Conservation (phyloP, 352 stramenopile genomes). For the Peronospora destructor region DNA sequence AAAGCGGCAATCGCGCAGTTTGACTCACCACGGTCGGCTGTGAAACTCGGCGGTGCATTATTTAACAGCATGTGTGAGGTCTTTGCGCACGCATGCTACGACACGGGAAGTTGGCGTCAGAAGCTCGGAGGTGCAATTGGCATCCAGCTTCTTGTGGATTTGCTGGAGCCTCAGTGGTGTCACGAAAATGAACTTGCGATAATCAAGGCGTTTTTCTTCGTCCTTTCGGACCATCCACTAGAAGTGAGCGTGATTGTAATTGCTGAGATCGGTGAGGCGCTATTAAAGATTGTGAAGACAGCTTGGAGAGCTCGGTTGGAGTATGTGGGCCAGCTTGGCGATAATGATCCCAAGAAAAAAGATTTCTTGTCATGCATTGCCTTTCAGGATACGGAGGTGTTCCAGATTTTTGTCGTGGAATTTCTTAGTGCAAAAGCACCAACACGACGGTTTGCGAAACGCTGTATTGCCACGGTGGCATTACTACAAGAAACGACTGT, state of each 20-base stretch:
- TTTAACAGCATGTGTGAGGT: conserved; percentile 77
- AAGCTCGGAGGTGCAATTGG: conserved; percentile 77
- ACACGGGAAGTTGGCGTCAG: conserved; percentile 78
- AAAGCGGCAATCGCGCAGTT: conserved; percentile 39
- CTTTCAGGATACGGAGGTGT: conserved; percentile 81
- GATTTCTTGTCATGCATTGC: conserved; percentile 63
- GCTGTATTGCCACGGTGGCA: conserved; percentile 58
- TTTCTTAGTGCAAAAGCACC: conserved; percentile 70
- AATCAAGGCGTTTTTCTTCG: conserved; percentile 81
- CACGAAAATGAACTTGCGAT: conserved; percentile 85
- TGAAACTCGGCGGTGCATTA: conserved; percentile 56
- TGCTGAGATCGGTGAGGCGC: conserved; percentile 52
- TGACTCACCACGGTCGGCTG: conserved; percentile 28
- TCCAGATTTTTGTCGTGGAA: conserved; percentile 85
- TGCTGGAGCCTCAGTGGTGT: conserved; percentile 64
- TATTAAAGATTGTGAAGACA: conserved; percentile 54
- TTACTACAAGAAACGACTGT: conserved; percentile 46
- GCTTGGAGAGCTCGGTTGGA: conserved; percentile 39
- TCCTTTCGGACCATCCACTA: conserved; percentile 76
- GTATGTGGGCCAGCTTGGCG: conserved; percentile 32
- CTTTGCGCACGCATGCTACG: conserved; percentile 80
- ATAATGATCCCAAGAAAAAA: conserved; percentile 39
- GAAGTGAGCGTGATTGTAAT: conserved; percentile 81
- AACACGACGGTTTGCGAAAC: conserved; percentile 62
- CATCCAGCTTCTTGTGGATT: conserved; percentile 57